These are phyloP conservation scores for Cryptococcus sp. DNA, from an alignment of 1,284 basidiomycete species.

Conservation along the genomic window DNA sequence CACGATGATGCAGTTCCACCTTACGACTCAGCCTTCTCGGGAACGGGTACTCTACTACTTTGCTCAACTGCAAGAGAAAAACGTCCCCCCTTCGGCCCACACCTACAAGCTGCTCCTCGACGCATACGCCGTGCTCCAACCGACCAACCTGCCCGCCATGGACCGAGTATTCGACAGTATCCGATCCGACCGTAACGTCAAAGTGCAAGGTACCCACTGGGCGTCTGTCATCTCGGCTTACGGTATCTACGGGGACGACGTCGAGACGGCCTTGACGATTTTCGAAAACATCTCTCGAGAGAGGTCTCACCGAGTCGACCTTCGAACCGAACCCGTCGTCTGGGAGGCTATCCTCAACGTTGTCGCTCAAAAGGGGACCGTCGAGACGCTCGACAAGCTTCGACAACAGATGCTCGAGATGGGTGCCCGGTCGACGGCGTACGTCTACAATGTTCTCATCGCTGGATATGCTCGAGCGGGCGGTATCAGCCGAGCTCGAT, in stretches of 20 bases:
- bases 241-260: constrained; percentile 72
- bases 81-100: constrained; percentile 72
- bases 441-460: constrained; percentile 90
- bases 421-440: constrained; percentile 85
- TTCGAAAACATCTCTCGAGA: constrained; percentile 68
- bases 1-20: constrained; percentile 98
- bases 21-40: constrained; percentile 80
- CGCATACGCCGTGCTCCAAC: constrained; percentile 79
- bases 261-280: constrained; percentile 66
- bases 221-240: constrained; percentile 86
- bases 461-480: constrained; percentile 74
- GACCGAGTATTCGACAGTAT: constrained; percentile 65
- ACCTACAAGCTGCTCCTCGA: constrained; percentile 96
- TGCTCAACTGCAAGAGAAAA: constrained; percentile 58
- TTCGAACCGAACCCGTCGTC: constrained; percentile 69
- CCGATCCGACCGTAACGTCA: constrained; percentile 51
- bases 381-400: constrained; percentile 72
- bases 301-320: constrained; percentile 43
- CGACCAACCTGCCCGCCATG: constrained; percentile 71
- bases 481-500: constrained; percentile 63
- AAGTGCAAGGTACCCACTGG: constrained; percentile 81
- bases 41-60: constrained; percentile 72
- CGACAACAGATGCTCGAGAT: constrained; percentile 58
- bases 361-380: constrained; percentile 68
- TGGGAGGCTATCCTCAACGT: constrained; percentile 91